Evolutionary conservation across 176 grass and related monocot species (phyloP), one percentile per base, ranked within the genome.

Genomic region (Secale cereale): DNA sequence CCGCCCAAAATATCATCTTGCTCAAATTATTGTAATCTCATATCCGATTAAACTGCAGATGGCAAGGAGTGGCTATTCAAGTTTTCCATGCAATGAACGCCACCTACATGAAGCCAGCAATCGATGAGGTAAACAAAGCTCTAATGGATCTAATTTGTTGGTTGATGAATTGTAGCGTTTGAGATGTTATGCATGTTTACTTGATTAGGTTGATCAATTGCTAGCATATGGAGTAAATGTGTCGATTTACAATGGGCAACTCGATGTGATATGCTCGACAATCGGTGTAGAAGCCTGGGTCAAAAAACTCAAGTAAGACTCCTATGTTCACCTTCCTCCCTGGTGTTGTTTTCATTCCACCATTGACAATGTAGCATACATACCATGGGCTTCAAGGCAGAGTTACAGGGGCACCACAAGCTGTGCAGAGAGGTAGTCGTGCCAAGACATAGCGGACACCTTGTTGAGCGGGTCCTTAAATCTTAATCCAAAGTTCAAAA

Each of bases 31-130:
- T 0, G 48, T 20, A 52, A 7, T 22, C 1, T 35, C 20, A 50
- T 23, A 50, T 72, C 35, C 3, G 30, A 23, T 25, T 71, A 39
- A 40, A 70, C 29, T 74, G 19, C 37, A 79, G 45, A 41, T 84
- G 78, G 88, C 82, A 88, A 4, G 20, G 57, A 37, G 10, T 26
- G 4, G 62, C 74, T 2, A 14, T 70, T 50, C 40, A 74, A 1
- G 87, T 88, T 26, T 88, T 82, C 45, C 7, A 54, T 14, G 82
- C 82, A 30, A 13, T 97, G 35, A 71, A 20, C 0, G 81, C 78
- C 10, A 79, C 86, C 22, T 82, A 91, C 59, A 91, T 97, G 94
- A 93, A 90, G 56, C 87, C 91, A 65, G 85, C 87, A 79, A 97
- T 97, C 56, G 20, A 65, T 4, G 94, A 97, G 91, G 94, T 77